Evolutionary conservation across 805 yeast genomes (phyloP), one percentile per base, ranked within the genome.

Genomic region (Ogataea henricii): DNA sequence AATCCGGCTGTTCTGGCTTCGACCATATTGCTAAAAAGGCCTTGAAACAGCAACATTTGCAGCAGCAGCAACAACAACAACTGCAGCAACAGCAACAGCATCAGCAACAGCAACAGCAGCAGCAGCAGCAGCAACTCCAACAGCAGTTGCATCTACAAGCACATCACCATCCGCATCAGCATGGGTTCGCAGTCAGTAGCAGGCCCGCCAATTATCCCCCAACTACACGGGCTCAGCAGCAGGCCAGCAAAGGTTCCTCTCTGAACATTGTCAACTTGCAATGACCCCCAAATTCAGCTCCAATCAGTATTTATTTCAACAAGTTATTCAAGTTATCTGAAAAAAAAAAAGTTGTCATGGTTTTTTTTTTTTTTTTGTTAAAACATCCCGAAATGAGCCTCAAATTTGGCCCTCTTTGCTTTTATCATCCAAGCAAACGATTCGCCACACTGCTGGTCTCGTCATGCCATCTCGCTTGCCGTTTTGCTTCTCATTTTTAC

Each of bases 211-310:
- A 53, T 12, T 48, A 45, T 21, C 64, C 59, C 18, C 68, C 68
- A 1, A 63, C 66, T 3, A 64, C 68, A 0, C 49, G 68, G 16
- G 68, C 68, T 1, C 68, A 64, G 47, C 66, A 63, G 40, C 56
- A 54, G 36, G 50, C 44, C 22, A 39, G 44, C 12, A 52, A 45
- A 20, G 53, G 56, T 1, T 46, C 58, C 3, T 53, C 61, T 6
- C 21, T 49, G 32, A 59, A 56, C 45, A 30, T 59, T 10, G 59
- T 60, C 23, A 57, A 56, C 35, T 44, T 60, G 13, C 63, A 57
- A 43, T 51, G 45, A 27, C 51, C 17, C 25, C n/a, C n/a, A n/a
- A n/a, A n/a, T n/a, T n/a, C n/a, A n/a, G n/a, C n/a, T n/a, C n/a
- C n/a, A n/a, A n/a, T n/a, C n/a, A n/a, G n/a, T n/a, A n/a, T n/a